These are phyloP conservation scores for Pilatotrama ljubarskyi DNA, from an alignment of 768 basidiomycete species.

Conservation along the genomic window DNA sequence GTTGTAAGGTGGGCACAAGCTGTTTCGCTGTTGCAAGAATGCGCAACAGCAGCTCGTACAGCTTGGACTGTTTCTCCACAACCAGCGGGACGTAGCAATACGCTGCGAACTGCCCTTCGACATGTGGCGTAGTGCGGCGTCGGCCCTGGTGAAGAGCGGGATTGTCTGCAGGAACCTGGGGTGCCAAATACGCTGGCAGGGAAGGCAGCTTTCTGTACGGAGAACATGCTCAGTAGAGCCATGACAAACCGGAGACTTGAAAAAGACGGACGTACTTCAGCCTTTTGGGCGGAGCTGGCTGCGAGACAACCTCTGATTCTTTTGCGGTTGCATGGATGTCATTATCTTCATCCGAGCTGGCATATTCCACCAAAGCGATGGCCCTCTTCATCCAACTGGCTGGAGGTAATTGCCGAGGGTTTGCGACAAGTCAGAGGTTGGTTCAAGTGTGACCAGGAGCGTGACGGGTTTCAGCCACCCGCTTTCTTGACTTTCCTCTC, in stretches of 20 bases:
- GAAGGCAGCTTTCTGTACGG: conserved; percentile 52
- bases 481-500: conserved; percentile 12
- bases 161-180: conserved; percentile 60
- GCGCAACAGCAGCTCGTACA: conserved; percentile 49
- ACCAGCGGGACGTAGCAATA: conserved; percentile 74
- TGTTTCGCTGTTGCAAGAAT: conserved; percentile 46
- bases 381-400: conserved; percentile 26
- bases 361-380: conserved; percentile 20
- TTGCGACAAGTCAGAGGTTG: background rate
- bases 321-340: background rate
- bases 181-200: conserved; percentile 50
- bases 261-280: background rate
- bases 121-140: conserved; percentile 69
- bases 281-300: conserved; percentile 12
- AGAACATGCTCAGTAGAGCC: background rate
- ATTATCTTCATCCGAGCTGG: conserved; percentile 25
- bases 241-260: no score
- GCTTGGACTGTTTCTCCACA: conserved; percentile 42
- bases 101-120: conserved; percentile 83
- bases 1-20: conserved; percentile 48
- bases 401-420: background rate
- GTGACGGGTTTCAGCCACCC: background rate
- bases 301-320: background rate
- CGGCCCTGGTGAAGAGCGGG: conserved; percentile 86
- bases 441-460: no score